A percentile compares a stretch with the other conserved stretches of the same genome.
These are phyloP conservation scores for Thuidium tamariscinum DNA, from an alignment of 225 moss, liverwort and hornwort species.

Conservation along the genomic window DNA sequence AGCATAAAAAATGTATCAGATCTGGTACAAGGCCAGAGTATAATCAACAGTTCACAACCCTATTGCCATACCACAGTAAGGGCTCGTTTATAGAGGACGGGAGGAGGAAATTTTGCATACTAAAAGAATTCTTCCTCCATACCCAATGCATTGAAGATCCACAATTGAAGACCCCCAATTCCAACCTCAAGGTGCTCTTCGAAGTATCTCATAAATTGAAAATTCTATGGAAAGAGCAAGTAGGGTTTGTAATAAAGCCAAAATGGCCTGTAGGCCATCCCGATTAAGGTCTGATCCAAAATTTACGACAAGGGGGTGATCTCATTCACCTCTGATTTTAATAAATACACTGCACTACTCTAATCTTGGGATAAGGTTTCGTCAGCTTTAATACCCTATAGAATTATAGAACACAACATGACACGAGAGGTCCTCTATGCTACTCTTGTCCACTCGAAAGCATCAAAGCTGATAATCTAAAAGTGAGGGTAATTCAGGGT, in stretches of 20 bases:
- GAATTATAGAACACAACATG: background rate
- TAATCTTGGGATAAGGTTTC: background rate
- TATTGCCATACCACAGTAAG: background rate
- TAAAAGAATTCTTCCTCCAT: background rate
- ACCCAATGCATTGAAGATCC: background rate
- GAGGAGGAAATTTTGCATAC: background rate
- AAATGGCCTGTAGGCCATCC: background rate
- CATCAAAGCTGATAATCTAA: background rate
- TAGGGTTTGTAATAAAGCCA: background rate
- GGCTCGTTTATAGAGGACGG: background rate
- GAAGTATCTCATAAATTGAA: background rate
- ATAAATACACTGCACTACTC: background rate
- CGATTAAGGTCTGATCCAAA: background rate
- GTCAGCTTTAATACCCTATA: background rate
- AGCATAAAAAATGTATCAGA: background rate
- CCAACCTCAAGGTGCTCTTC: background rate
- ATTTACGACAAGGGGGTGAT: background rate
- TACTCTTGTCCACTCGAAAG: background rate
- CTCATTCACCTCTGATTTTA: background rate
- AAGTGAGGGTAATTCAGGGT: background rate
- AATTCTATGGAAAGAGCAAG: background rate
- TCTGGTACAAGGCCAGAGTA: background rate
- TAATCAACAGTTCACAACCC: background rate
- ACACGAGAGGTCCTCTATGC: background rate
- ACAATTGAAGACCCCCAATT: background rate